A percentile compares a stretch with the other conserved stretches of the same genome.
These are phyloP conservation scores for Salvia rosmarinus DNA, from an alignment of 257 asterid species.

Conservation along the genomic window DNA sequence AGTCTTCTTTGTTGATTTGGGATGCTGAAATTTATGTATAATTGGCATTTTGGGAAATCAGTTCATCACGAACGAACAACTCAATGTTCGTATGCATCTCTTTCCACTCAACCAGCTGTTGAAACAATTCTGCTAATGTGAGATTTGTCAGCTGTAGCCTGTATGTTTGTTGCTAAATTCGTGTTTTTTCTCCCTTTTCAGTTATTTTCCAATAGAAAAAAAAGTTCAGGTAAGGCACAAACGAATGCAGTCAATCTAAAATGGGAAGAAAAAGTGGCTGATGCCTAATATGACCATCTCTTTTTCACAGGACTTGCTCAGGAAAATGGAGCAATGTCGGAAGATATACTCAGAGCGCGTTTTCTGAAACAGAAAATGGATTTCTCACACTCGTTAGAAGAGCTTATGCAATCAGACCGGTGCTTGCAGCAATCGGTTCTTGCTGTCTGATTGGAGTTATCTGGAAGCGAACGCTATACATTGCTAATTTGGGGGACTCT, in stretches of 20 bases:
- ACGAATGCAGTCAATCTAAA: neutral
- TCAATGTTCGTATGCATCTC: neutral
- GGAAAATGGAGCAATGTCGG: conserved; percentile 54
- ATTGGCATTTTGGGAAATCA: neutral
- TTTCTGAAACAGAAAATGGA: conserved; percentile 66
- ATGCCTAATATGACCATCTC: conserved; percentile 15
- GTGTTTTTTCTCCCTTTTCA: conserved; percentile 15
- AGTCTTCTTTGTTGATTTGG: conserved; percentile 17
- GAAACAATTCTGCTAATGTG: neutral
- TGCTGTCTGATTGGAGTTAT: conserved; percentile 84
- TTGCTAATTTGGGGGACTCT: conserved; percentile 86
- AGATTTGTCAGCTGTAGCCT: neutral
- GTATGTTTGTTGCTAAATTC: conserved; percentile 5
- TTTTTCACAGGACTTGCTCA: conserved; percentile 54
- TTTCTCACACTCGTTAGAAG: conserved; percentile 52
- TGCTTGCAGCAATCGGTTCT: conserved; percentile 59
- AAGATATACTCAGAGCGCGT: conserved; percentile 55
- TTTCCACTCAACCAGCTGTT: neutral
- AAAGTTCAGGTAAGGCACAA: conserved; percentile 9
- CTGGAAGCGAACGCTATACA: conserved; percentile 50
- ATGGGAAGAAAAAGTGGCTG: neutral
- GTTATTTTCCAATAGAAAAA: neutral
- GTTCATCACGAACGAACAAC: neutral
- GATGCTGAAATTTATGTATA: conserved; percentile 10
- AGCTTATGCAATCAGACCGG: conserved; percentile 44